Base-by-base conservation (phyloP, 257 asterid genomes). In the Ehretia macrophylla region DNA sequence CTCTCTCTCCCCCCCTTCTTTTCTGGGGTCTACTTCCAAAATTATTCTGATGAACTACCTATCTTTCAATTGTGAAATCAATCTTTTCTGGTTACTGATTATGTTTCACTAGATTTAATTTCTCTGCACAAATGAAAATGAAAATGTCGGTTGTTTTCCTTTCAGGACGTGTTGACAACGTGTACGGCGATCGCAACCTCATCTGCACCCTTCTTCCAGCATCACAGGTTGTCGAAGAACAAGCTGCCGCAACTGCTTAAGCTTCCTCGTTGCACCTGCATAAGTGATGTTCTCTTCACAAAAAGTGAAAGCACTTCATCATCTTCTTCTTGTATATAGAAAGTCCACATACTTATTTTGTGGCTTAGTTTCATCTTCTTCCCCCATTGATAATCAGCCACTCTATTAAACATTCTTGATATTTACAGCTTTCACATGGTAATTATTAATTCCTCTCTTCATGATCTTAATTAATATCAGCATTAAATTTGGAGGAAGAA, bases 101-200 rank as follows among this genome's bases (percentile, higher is more conserved):
- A 27, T 27, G 6, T 27, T 27, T 27, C 35, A 27, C 6, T 27
- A 27, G 35, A 27, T 27, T 27, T 27, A 27, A n/a, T n/a, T 38
- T 63, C 51, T 58, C 48, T 32, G 32, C 18, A n/a, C 37, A 54
- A 48, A n/a, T 46, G 39, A 56, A 12, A 47, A 56, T 27, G 35
- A 53, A 54, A 16, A 1, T 11, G 18, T 17, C 21, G 9, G 17
- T 50, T 69, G 39, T 67, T 37, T 63, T 42, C 37, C 32, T 73
- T 12, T 17, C 80, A 93, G 99, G 94, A 53, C 96, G 96, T 0
- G 96, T 93, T 16, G 99, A 93, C 85, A 93, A 93, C 50, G 96
- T 93, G 62, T 89, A 93, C n/a, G 97, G 99, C 51, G 99, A 93
- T 69, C 95, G 99, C 32, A 84, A 89, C 94, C 97, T 93, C 52